A percentile compares a stretch with the other conserved stretches of the same genome.
Conservation (phyloP, 1,284 basidiomycete genomes). For the Ceraceosorus guamensis region DNA sequence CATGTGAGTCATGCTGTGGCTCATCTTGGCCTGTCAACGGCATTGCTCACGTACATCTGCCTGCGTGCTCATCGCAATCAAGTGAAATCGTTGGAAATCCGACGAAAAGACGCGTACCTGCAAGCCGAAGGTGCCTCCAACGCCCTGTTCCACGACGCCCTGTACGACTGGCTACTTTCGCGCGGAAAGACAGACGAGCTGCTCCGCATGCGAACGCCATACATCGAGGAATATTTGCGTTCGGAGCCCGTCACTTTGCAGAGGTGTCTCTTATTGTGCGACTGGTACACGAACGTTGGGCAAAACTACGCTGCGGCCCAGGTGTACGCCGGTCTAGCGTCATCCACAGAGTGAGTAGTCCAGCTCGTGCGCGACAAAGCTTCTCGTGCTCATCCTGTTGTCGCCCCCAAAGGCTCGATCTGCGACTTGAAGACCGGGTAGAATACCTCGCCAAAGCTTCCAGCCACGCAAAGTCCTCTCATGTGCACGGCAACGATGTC, state of each 20-base stretch:
- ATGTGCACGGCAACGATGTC: conserved; percentile 67
- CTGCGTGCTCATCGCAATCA: conserved; percentile 38
- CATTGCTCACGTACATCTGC: conserved; percentile 10
- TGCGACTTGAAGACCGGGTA: conserved; percentile 39
- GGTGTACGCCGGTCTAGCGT: conserved; percentile 76
- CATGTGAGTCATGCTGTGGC: not conserved
- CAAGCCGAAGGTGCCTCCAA: conserved; percentile 72
- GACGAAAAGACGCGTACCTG: conserved; percentile 27
- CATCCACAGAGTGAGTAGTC: conserved; percentile 60
- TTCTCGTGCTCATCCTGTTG: conserved; percentile 63
- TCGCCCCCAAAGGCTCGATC: conserved; percentile 66
- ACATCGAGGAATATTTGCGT: conserved; percentile 77
- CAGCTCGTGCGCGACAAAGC: conserved; percentile 38
- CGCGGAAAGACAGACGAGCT: conserved; percentile 76
- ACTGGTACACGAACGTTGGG: conserved; percentile 67
- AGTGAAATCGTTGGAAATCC: conserved; percentile 30
- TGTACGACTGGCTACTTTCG: conserved; percentile 88
- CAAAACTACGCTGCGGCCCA: conserved; percentile 78
- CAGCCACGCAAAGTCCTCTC: conserved; percentile 71
- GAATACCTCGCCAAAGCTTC: conserved; percentile 62
- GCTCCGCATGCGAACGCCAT: conserved; percentile 60
- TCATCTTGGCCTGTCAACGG: conserved; percentile 17
- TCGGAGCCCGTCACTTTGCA: conserved; percentile 71
- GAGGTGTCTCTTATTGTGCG: conserved; percentile 88
- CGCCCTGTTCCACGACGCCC: conserved; percentile 83